Conservation (phyloP, 371 early-diverging fungal genomes). For the Agmasoma carcini region DNA sequence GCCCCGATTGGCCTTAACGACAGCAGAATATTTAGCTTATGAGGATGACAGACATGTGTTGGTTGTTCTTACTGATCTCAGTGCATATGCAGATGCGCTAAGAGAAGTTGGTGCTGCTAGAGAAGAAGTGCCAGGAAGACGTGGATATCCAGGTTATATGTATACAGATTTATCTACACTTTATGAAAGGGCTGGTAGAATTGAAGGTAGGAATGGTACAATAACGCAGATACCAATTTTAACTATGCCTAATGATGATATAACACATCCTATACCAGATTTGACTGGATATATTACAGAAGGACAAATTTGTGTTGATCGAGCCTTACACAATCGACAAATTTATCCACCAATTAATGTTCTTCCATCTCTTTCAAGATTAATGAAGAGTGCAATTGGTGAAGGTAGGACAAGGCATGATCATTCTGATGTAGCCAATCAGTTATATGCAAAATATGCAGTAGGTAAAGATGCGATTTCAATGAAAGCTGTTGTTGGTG, state of each 20-base stretch:
- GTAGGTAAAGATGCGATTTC: constrained; percentile 97
- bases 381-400: constrained; percentile 99
- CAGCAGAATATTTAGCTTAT: constrained; percentile 98
- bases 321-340: constrained; percentile 93
- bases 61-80: constrained; percentile 99
- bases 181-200: constrained; percentile 98
- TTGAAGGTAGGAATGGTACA: constrained; percentile 92
- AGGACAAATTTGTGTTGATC: constrained; percentile 98
- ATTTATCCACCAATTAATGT: constrained; percentile 99
- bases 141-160: constrained; percentile 99
- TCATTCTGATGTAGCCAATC: constrained; percentile 98
- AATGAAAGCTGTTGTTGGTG: constrained; percentile 99
- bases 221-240: constrained; percentile 99
- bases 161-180: constrained; percentile 99
- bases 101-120: constrained; percentile 97
- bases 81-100: constrained; percentile 98
- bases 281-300: constrained; percentile 99
- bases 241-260: constrained; percentile 99
- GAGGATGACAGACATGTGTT: constrained; percentile 97
- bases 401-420: constrained; percentile 95
- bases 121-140: constrained; percentile 99
- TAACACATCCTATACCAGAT: constrained; percentile 99
- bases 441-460: constrained; percentile 98
- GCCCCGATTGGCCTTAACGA: constrained; percentile 92
- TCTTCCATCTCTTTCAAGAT: constrained; percentile 87